Evolutionary conservation across 2,329 filamentous ascomycete genomes (phyloP), one percentile per base, ranked within the genome.

Genomic region (Neopestalotiopsis clavispora): DNA sequence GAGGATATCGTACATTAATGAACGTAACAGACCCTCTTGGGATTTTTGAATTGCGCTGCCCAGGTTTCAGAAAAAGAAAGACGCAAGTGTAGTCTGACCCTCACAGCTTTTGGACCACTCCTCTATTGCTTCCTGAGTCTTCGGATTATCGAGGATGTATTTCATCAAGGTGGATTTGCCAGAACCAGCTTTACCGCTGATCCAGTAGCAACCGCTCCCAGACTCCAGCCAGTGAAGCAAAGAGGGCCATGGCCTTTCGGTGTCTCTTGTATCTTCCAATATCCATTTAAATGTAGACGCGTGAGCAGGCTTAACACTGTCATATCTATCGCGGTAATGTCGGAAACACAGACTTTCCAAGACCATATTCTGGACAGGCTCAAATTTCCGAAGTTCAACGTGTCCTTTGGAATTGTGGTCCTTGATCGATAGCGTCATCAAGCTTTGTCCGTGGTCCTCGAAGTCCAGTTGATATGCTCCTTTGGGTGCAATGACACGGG

Each of bases 161-260:
- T 58, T 58, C 20, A 68, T 42, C 10, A 68, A 32, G 1, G 59
- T 68, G 30, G 67, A 68, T 40, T 68, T 68, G 1, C 67, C 67
- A 9, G 60, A 68, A 1, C 67, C 67, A 6, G 67, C 67, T 20
- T 68, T 68, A 13, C 67, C 67, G 23, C 23, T 68, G 12, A 68
- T 56, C 67, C 67, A 68, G n/a, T 56, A 68, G 59, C 59, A 64
- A 17, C 60, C 60, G 42, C 59, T 68, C 12, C 45, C 67, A 28
- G 32, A 28, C n/a, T 62, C 58, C 13, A 68, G 40, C 67, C 67
- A 68, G 12, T 9, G 56, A 28, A 57, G n/a, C 6, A 67, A 40
- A 23, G 45, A 34, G 32, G 65, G 20, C 45, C 49, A 59, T 6
- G 56, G 65, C 14, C 20, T 17, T 28, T 59, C 40, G 4, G 20